These are phyloP conservation scores for Ajuga chamaepitys DNA, from an alignment of 257 asterid genomes.

Conservation along the genomic window DNA sequence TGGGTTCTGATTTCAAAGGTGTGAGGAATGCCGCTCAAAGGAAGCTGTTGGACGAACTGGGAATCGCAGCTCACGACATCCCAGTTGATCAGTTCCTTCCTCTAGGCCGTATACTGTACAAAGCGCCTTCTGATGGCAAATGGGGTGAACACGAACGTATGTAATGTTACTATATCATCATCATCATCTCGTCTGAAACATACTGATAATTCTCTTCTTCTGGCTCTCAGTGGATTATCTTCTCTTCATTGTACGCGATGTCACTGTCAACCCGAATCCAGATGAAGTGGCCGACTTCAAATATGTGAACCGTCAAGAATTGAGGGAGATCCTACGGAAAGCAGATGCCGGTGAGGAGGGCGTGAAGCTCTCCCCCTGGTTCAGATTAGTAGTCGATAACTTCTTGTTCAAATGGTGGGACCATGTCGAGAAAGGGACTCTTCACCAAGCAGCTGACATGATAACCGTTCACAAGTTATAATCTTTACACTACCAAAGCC, in stretches of 20 bases:
- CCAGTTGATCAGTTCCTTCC: slow-evolving; percentile 78
- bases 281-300: slow-evolving; percentile 72
- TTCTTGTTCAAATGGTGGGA: slow-evolving; percentile 97
- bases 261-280: slow-evolving; percentile 53
- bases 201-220: not conserved
- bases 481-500: not conserved
- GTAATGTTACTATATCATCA: too few species aligned
- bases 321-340: slow-evolving; percentile 64
- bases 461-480: slow-evolving; percentile 65
- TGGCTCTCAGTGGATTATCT: slow-evolving; percentile 81
- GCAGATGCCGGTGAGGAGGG: slow-evolving; percentile 88
- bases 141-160: slow-evolving; percentile 99
- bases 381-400: slow-evolving; percentile 69
- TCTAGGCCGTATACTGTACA: slow-evolving; percentile 86
- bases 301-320: slow-evolving; percentile 53
- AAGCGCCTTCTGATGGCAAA: slow-evolving; percentile 95
- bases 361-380: slow-evolving; percentile 85
- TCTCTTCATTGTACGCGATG: slow-evolving; percentile 69
- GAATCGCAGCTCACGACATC: slow-evolving; percentile 76
- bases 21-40: slow-evolving; percentile 97
- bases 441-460: slow-evolving; percentile 57
- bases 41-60: slow-evolving; percentile 88
- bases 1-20: slow-evolving; percentile 25
- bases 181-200: too few species aligned
- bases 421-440: slow-evolving; percentile 65